Evolutionary conservation across 2,329 filamentous ascomycete genomes (phyloP).

Genomic region (Penicillium occitanis): DNA sequence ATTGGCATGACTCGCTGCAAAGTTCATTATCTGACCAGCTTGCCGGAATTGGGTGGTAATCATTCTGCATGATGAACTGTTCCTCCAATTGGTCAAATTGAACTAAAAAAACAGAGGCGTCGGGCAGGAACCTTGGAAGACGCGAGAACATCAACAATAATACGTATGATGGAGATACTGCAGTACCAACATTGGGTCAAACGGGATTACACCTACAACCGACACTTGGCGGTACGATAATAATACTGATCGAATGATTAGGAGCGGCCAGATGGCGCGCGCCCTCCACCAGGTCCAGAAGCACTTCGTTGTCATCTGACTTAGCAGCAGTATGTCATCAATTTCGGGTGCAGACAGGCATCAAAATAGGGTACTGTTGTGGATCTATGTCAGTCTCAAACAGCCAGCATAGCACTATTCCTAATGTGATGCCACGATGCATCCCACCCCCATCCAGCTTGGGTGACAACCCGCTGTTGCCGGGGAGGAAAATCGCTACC

Average conservation of each 20-base stretch:
- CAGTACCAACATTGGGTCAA: not conserved
- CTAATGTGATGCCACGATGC: slow-evolving; percentile 14
- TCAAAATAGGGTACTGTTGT: not conserved
- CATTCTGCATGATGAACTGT: slow-evolving; percentile 17
- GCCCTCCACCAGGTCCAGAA: not conserved
- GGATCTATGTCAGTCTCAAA: slow-evolving; percentile 17
- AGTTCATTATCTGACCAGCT: slow-evolving; percentile 20
- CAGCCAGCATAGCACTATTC: slow-evolving; percentile 6
- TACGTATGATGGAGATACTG: not conserved
- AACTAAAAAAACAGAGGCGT: slow-evolving; percentile 12
- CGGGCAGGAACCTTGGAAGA: slow-evolving; percentile 20
- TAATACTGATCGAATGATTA: slow-evolving; percentile 28
- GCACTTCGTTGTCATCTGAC: slow-evolving; percentile 5
- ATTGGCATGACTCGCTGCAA: slow-evolving; percentile 11
- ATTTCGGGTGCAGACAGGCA: not conserved
- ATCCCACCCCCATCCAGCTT: slow-evolving; percentile 7
- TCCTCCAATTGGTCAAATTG: slow-evolving; percentile 17
- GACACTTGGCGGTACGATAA: not conserved
- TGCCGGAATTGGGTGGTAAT: slow-evolving; percentile 18
- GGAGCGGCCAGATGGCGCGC: not conserved
- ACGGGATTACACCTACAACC: not conserved
- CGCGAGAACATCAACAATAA: slow-evolving; percentile 1
- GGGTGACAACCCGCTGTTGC: slow-evolving; percentile 21
- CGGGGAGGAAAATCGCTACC: slow-evolving; percentile 15
- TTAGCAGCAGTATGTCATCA: slow-evolving; percentile 4